A percentile compares a stretch with the other conserved stretches of the same genome.
phyloP scores from a whole-genome alignment of 352 stramenopile species.

The Phytopythium sindhum region DNA sequence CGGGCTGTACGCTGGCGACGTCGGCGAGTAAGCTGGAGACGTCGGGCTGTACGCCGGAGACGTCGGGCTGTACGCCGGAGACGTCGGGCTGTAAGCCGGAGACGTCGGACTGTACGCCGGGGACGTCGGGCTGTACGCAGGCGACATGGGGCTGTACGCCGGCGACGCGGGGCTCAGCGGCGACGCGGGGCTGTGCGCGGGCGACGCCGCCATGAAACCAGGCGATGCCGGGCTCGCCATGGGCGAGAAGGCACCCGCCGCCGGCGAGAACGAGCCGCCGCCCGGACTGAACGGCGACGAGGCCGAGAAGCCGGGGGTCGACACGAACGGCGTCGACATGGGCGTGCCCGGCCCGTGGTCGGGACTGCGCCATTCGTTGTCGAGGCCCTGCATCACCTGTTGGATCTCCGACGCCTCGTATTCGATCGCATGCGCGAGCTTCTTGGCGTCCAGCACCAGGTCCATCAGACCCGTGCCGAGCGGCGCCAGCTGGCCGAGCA shows the following conservation, averaged over 20 bases:
- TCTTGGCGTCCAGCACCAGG: conserved; percentile 97
- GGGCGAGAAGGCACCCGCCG: conserved; percentile 77
- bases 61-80: conserved; percentile 73
- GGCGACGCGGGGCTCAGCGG: conserved; percentile 76
- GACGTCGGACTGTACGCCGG: conserved; percentile 76
- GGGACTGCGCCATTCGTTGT: conserved; percentile 90
- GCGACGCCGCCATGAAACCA: conserved; percentile 70
- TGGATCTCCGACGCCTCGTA: conserved; percentile 93
- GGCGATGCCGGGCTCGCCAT: conserved; percentile 80
- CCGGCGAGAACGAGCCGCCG: conserved; percentile 87
- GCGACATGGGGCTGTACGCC: conserved; percentile 86
- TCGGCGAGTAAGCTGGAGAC: conserved; percentile 71
- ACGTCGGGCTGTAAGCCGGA: conserved; percentile 80
- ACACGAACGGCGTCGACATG: conserved; percentile 83
- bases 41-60: conserved; percentile 57
- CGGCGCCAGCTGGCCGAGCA: conserved; percentile 96
- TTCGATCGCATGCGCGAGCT: conserved; percentile 97
- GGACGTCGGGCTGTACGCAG: conserved; percentile 58
- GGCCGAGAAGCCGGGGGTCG: conserved; percentile 85
- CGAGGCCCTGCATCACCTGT: conserved; percentile 87
- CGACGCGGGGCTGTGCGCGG: conserved; percentile 70
- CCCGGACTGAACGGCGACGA: conserved; percentile 86
- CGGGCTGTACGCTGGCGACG: conserved; percentile 70
- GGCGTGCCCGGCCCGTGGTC: conserved; percentile 73
- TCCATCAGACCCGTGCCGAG: conserved; percentile 98